A percentile compares a stretch with the other conserved stretches of the same genome.
These are phyloP conservation scores for Tanozyma kutaoensis DNA, from an alignment of 805 yeast genomes.

Conservation along the genomic window DNA sequence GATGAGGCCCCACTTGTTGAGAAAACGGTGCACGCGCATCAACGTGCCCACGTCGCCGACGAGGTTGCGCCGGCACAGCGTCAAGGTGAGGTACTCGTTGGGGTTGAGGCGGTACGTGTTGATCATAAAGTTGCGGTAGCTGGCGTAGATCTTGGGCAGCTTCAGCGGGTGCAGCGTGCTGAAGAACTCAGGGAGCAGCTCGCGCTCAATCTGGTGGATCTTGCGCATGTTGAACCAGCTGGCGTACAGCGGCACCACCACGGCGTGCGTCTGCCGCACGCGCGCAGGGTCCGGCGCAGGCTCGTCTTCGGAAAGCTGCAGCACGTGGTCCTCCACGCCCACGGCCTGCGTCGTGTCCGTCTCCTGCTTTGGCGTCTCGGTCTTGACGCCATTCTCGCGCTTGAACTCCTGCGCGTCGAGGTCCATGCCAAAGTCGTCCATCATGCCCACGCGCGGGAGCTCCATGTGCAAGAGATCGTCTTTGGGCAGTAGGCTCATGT, in stretches of 20 bases:
- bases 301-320: no score
- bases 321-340: no score
- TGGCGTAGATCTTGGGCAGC: constrained; percentile 68
- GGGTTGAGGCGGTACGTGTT: constrained; percentile 84
- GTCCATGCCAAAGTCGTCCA: not conserved
- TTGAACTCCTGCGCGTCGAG: not conserved
- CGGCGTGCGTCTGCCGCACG: constrained; percentile 63
- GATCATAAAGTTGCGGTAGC: constrained; percentile 79
- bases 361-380: not conserved
- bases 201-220: constrained; percentile 66
- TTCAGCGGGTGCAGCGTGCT: constrained; percentile 58
- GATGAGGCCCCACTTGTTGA: constrained; percentile 86
- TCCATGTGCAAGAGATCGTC: no score
- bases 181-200: constrained; percentile 83
- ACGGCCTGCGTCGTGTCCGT: not conserved
- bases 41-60: constrained; percentile 88
- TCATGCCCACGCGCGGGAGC: not conserved
- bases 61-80: constrained; percentile 81
- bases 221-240: constrained; percentile 71
- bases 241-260: constrained; percentile 78
- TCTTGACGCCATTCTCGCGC: not conserved
- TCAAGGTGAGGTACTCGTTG: constrained; percentile 75
- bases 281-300: no score
- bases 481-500: no score
- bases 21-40: constrained; percentile 70